Percentiles rank a stretch among this genome's conserved stretches.
Evolutionary conservation across 306 rosid species (phyloP).

Genomic region (Boehmeria nivea): DNA sequence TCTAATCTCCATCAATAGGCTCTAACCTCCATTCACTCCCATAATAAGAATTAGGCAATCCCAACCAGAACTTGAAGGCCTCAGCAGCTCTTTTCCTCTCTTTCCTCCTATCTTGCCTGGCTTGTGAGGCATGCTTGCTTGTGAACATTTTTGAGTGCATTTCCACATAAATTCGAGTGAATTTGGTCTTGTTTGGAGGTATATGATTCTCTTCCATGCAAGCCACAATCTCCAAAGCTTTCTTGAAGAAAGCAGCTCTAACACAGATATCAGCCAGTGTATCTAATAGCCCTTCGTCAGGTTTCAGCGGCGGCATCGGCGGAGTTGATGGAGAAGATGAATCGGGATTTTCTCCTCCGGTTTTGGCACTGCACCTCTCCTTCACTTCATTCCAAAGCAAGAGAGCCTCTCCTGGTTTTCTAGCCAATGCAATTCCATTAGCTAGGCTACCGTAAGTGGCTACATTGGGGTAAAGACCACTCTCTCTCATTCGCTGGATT

Average conservation of each 20-base stretch:
- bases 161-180: conserved; percentile 86
- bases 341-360: conserved; percentile 28
- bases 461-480: conserved; percentile 65
- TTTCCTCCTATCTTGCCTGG: conserved; percentile 78
- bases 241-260: conserved; percentile 89
- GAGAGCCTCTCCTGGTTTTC: conserved; percentile 96
- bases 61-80: conserved; percentile 96
- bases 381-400: conserved; percentile 91
- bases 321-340: conserved; percentile 46
- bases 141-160: conserved; percentile 99
- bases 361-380: conserved; percentile 56
- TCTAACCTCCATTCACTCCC: conserved; percentile 94
- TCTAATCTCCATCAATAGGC: conserved; percentile 56
- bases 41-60: conserved; percentile 92
- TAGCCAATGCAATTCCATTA: conserved; percentile 69
- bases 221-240: conserved; percentile 92
- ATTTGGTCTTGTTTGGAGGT: conserved; percentile 89
- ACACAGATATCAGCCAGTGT: conserved; percentile 88
- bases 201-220: conserved; percentile 98
- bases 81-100: conserved; percentile 98
- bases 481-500: conserved; percentile 72
- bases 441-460: conserved; percentile 87
- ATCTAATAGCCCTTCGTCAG: conserved; percentile 88
- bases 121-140: conserved; percentile 91
- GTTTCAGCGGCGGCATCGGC: conserved; percentile 62